phyloP scores from a whole-genome alignment of 352 stramenopile genomes.

The Hyaloperonospora arabidopsidis region DNA sequence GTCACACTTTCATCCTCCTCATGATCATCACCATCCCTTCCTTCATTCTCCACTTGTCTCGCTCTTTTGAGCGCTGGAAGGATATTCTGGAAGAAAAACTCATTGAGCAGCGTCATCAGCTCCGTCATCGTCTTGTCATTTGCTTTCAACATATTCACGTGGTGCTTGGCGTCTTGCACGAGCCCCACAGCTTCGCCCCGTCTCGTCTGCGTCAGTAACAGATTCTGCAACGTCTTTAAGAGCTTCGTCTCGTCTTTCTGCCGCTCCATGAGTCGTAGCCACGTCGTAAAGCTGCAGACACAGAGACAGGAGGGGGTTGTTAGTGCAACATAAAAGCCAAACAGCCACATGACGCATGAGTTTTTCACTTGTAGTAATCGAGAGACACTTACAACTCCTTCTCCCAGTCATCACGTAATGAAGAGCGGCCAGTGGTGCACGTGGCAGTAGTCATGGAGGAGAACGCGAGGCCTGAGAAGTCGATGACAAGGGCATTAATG shows the following conservation, averaged over 20 bases:
- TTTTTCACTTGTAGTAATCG: too few species aligned
- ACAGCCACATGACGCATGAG: too few species aligned
- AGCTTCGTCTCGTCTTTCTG: constrained; percentile 14
- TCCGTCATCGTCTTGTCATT: constrained; percentile 21
- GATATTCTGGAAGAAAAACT: constrained; percentile 26
- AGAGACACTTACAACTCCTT: constrained; percentile 23
- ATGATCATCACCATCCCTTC: too few species aligned
- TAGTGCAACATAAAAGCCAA: background rate
- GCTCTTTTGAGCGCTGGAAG: constrained; percentile 20
- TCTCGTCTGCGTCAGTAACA: constrained; percentile 3
- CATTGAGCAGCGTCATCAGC: constrained; percentile 18
- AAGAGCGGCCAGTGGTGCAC: too few species aligned
- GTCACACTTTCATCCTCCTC: too few species aligned
- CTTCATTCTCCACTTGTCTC: background rate
- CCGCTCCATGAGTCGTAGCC: constrained; percentile 33
- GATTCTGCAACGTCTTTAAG: constrained; percentile 10
- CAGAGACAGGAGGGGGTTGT: background rate
- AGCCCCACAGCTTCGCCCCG: background rate
- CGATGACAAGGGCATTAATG: too few species aligned
- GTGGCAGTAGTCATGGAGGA: too few species aligned
- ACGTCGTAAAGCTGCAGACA: constrained; percentile 24
- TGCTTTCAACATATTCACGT: constrained; percentile 14
- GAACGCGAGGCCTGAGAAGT: too few species aligned
- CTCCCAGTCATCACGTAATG: constrained; percentile 8
- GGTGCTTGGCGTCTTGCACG: constrained; percentile 8